Evolutionary conservation across 177 flowering plant species (phyloP), one percentile per base, ranked within the genome.

Genomic region (Vitis hybrid): DNA sequence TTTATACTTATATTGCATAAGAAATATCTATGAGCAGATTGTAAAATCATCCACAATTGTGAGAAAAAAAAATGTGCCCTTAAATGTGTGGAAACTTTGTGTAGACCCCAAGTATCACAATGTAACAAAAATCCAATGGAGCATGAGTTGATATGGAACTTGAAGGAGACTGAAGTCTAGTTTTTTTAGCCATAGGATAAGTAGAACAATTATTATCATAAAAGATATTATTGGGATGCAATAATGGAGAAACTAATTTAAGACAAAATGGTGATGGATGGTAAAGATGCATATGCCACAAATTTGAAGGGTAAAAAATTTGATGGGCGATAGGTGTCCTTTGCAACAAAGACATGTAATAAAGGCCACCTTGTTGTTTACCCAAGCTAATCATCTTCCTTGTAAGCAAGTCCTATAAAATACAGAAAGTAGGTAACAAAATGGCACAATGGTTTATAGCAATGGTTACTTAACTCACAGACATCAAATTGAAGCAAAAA

Each of bases 281-380:
- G 17, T 72, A 75, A 58, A 72, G 72, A 10, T 75, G 69, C 65
- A 72, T 62, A 19, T 76, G 75, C 79, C 77, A 74, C 21, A 64
- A 17, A 13, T 64, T 58, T 3, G 68, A 48, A 9, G 58, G 9
- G 15, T 45, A 50, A 39, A 56, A 68, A 34, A 57, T 58, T 62
- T 74, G 76, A 50, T 23, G 30, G 30, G 64, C 34, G 23, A 39
- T 11, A 13, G 68, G 64, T 64, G 56, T 56, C 45, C 4, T 69
- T 70, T 51, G 77, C 17, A 51, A 45, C 2, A 8, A 34, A 8
- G 70, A 23, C 56, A 65, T 64, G 56, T 65, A 15, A 61, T 70
- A 70, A 4, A 70, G 66, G 51, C 72, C 60, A 23, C 68, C 56
- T 8, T 10, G 14, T 18, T 34, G 55, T 68, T 68, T 34, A 68